These are phyloP conservation scores for Dillenia suffruticosa DNA, from an alignment of 164 flowering plant genomes.

Conservation along the genomic window DNA sequence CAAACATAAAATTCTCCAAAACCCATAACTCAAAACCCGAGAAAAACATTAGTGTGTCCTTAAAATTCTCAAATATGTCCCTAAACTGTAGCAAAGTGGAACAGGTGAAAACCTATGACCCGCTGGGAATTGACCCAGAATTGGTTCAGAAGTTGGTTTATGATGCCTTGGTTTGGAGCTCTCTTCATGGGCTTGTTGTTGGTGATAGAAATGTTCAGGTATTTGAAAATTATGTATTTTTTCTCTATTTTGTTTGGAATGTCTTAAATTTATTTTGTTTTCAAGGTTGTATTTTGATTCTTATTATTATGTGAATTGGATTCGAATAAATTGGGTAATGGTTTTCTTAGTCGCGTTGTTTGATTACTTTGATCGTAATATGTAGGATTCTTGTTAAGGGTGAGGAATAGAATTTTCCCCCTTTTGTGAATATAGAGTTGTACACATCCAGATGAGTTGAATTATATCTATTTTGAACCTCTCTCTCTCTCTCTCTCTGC, in stretches of 20 bases:
- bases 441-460: no score
- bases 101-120: constrained; percentile 28
- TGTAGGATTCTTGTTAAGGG: no score
- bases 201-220: constrained; percentile 73
- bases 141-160: constrained; percentile 61
- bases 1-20: constrained; percentile 1
- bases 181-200: constrained; percentile 92
- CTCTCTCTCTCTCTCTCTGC: no score
- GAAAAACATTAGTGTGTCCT: constrained; percentile 9
- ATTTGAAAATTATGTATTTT: not conserved
- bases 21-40: constrained; percentile 14
- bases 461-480: no score
- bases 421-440: no score
- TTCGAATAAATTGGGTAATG: no score
- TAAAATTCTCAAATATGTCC: constrained; percentile 8
- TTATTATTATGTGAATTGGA: no score
- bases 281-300: no score
- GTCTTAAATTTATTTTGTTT: not conserved
- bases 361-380: no score
- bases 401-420: no score
- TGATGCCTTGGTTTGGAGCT: constrained; percentile 89
- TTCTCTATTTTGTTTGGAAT: not conserved
- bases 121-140: constrained; percentile 37
- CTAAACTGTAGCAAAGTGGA: constrained; percentile 21
- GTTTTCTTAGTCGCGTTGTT: no score